Conservation (phyloP, 2,329 filamentous ascomycete genomes). For the Ceratocystis alfenasii region DNA sequence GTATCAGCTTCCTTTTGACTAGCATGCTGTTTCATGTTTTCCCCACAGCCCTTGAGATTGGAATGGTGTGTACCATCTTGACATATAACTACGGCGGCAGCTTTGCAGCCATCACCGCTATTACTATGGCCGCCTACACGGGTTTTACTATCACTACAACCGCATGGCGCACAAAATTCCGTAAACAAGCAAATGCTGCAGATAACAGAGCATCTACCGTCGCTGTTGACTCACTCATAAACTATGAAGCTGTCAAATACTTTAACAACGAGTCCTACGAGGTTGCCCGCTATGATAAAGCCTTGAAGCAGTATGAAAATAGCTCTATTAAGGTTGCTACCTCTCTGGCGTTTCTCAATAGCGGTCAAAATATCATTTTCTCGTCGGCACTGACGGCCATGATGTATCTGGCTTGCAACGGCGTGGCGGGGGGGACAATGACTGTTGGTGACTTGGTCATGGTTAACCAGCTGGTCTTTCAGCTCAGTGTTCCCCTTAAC, state of each 20-base stretch:
- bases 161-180: slow-evolving; percentile 92
- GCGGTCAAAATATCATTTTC: slow-evolving; percentile 94
- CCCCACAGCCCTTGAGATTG: slow-evolving; percentile 85
- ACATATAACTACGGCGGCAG: slow-evolving; percentile 90
- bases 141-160: slow-evolving; percentile 97
- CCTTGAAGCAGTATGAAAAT: slow-evolving; percentile 74
- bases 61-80: slow-evolving; percentile 88
- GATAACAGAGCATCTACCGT: slow-evolving; percentile 94
- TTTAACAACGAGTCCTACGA: slow-evolving; percentile 99
- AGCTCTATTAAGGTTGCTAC: slow-evolving; percentile 96
- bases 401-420: slow-evolving; percentile 94
- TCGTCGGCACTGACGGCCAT: slow-evolving; percentile 84
- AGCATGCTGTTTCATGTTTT: slow-evolving; percentile 98
- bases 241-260: slow-evolving; percentile 98
- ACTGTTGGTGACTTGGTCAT: slow-evolving; percentile 95
- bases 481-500: slow-evolving; percentile 91
- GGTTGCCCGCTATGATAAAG: slow-evolving; percentile 77
- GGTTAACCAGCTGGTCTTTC: slow-evolving; percentile 98
- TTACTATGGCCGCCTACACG: slow-evolving; percentile 87
- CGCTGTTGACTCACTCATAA: slow-evolving; percentile 91
- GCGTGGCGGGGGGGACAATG: slow-evolving; percentile 66
- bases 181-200: slow-evolving; percentile 86
- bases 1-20: slow-evolving; percentile 90
- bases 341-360: slow-evolving; percentile 82
- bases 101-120: slow-evolving; percentile 79